Percentiles rank a stretch among this genome's conserved stretches.
Evolutionary conservation across 768 basidiomycete genomes (phyloP).

Genomic region (Termitomyces eurrhizus): DNA sequence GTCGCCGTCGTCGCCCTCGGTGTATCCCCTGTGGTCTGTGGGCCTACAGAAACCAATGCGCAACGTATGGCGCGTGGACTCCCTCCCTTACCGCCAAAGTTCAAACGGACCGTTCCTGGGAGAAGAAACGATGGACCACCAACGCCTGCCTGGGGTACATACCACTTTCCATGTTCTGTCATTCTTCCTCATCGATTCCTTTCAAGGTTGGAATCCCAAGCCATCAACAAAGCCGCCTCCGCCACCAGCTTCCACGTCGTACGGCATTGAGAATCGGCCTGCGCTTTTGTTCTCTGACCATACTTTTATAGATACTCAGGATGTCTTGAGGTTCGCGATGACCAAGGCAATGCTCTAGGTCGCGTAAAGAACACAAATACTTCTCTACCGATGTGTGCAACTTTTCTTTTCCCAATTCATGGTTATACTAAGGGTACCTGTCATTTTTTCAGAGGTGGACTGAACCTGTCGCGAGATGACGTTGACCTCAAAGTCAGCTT

Average conservation of each 20-base stretch:
- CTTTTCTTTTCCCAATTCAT: background rate
- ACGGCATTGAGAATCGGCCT: conserved; percentile 3
- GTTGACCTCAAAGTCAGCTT: conserved; percentile 30
- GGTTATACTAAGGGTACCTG: background rate
- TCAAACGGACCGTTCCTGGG: conserved; percentile 28
- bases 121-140: conserved; percentile 16
- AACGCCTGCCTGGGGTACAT: conserved; percentile 25
- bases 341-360: conserved; percentile 27
- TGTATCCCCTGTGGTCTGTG: conserved; percentile 16
- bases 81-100: conserved; percentile 34
- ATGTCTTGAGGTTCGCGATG: conserved; percentile 31
- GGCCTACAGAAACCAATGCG: conserved; percentile 34
- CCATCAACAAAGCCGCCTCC: conserved; percentile 18
- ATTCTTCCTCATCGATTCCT: conserved; percentile 1
- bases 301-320: conserved; percentile 25
- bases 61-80: conserved; percentile 43
- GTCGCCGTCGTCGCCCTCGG: conserved; percentile 22
- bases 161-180: background rate
- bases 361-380: conserved; percentile 30
- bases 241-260: conserved; percentile 25
- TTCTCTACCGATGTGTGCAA: conserved; percentile 21
- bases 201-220: conserved; percentile 16
- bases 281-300: conserved; percentile 3
- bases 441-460: conserved; percentile 26
- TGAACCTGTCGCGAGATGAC: conserved; percentile 27